Percentiles rank a stretch among this genome's conserved stretches.
Evolutionary conservation across 805 yeast genomes (phyloP).

Genomic region (Jamesozyma piceae): DNA sequence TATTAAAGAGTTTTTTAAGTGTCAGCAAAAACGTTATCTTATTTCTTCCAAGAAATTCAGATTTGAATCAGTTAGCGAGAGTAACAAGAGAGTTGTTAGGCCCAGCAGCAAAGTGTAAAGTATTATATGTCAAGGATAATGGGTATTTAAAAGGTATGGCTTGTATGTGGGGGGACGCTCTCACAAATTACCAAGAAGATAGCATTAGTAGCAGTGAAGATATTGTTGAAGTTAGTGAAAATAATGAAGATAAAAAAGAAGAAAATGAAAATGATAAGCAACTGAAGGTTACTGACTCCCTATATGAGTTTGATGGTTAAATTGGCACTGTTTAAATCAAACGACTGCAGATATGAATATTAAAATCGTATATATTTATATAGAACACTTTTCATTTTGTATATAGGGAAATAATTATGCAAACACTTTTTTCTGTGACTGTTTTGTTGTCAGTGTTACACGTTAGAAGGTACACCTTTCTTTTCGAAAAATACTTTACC

Average conservation of each 20-base stretch:
- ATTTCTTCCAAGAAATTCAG: slow-evolving; percentile 55
- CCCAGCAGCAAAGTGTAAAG: slow-evolving; percentile 34
- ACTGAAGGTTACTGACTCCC: neutral
- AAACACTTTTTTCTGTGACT: too few species aligned
- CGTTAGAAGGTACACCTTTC: slow-evolving; percentile 19
- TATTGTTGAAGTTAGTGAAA: neutral
- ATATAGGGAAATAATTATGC: too few species aligned
- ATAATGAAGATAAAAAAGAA: slow-evolving; percentile 2
- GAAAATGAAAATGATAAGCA: neutral
- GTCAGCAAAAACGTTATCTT: slow-evolving; percentile 43
- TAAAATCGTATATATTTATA: too few species aligned
- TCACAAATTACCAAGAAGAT: slow-evolving; percentile 22
- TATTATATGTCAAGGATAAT: slow-evolving; percentile 35
- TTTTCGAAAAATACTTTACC: slow-evolving; percentile 13
- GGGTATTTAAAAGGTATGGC: slow-evolving; percentile 45
- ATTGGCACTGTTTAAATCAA: neutral
- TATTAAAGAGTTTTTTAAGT: slow-evolving; percentile 36
- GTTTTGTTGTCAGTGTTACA: slow-evolving; percentile 7
- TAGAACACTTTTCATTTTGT: too few species aligned
- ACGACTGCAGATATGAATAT: neutral
- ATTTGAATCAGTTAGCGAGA: slow-evolving; percentile 41
- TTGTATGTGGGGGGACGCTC: slow-evolving; percentile 51
- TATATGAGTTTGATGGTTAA: slow-evolving; percentile 7
- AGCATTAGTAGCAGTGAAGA: neutral
- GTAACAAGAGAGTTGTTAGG: slow-evolving; percentile 43